phyloP scores from a whole-genome alignment of 78 protist species.

The Dictyostelium discoideum region DNA sequence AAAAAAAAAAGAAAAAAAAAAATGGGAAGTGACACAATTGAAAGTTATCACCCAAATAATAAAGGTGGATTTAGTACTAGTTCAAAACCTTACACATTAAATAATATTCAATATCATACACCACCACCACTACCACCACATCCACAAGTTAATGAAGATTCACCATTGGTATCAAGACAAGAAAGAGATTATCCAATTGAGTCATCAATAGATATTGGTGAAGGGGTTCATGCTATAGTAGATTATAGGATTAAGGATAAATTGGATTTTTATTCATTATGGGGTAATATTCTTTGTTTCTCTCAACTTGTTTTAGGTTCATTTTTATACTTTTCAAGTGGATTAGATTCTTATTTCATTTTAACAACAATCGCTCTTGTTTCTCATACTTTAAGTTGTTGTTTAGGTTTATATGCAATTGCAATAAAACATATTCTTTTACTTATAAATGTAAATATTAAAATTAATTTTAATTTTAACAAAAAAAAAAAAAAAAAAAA shows the following conservation, averaged over 20 bases:
- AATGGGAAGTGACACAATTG: background rate
- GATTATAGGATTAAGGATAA: background rate
- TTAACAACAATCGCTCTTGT: background rate
- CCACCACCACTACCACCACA: background rate
- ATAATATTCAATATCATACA: background rate
- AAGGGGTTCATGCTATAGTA: background rate
- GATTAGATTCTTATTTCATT: background rate
- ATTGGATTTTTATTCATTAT: background rate
- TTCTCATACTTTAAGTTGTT: background rate
- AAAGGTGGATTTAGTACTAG: background rate
- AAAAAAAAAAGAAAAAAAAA: background rate
- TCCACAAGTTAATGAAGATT: background rate
- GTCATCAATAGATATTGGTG: slow-evolving; percentile 24
- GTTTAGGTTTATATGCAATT: slow-evolving; percentile 27
- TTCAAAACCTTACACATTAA: background rate
- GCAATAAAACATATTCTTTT: background rate
- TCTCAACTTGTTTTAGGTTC: slow-evolving; percentile 2
- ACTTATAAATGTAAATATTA: slow-evolving; percentile 16
- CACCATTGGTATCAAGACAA: background rate
- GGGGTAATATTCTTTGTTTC: slow-evolving; percentile 7
- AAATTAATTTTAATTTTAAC: no score
- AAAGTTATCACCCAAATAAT: background rate
- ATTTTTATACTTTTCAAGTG: background rate
- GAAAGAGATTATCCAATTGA: background rate
- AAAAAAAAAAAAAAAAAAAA: no score